Conservation (phyloP, 768 basidiomycete genomes). For the Floccularia luteovirens region DNA sequence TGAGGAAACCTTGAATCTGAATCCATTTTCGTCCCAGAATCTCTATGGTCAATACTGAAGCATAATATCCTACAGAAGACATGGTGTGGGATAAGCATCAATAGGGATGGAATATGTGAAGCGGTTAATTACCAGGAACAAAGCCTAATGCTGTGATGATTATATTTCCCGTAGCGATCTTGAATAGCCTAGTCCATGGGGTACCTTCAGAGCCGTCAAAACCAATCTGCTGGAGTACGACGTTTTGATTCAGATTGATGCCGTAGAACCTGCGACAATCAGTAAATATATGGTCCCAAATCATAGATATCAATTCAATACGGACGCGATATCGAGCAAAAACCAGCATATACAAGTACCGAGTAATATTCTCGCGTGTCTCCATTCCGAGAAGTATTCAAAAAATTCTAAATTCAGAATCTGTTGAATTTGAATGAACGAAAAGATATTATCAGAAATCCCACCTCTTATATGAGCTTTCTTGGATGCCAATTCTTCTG, state of each 20-base stretch:
- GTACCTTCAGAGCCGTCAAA: slow-evolving; percentile 51
- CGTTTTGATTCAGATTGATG: slow-evolving; percentile 65
- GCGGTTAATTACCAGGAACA: slow-evolving; percentile 47
- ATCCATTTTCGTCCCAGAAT: slow-evolving; percentile 68
- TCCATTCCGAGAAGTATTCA: slow-evolving; percentile 66
- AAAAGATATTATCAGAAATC: slow-evolving; percentile 1
- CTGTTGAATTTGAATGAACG: not conserved
- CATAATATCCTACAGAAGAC: slow-evolving; percentile 55
- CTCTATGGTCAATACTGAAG: slow-evolving; percentile 61
- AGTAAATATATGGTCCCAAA: not conserved
- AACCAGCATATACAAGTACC: slow-evolving; percentile 72
- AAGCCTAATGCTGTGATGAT: slow-evolving; percentile 74
- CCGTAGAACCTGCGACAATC: slow-evolving; percentile 53
- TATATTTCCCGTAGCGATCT: slow-evolving; percentile 57
- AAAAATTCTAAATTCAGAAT: slow-evolving; percentile 40
- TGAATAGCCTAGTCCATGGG: slow-evolving; percentile 60
- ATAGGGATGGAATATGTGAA: not conserved
- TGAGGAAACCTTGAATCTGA: slow-evolving; percentile 68
- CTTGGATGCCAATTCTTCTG: slow-evolving; percentile 23
- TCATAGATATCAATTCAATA: not conserved
- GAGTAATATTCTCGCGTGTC: slow-evolving; percentile 57
- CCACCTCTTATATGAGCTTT: slow-evolving; percentile 46
- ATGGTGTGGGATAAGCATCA: not conserved
- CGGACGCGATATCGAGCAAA: slow-evolving; percentile 63
- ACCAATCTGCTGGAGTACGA: slow-evolving; percentile 70